These are phyloP conservation scores for Leptographium wingfieldii DNA, from an alignment of 2,329 filamentous ascomycete genomes.

Conservation along the genomic window DNA sequence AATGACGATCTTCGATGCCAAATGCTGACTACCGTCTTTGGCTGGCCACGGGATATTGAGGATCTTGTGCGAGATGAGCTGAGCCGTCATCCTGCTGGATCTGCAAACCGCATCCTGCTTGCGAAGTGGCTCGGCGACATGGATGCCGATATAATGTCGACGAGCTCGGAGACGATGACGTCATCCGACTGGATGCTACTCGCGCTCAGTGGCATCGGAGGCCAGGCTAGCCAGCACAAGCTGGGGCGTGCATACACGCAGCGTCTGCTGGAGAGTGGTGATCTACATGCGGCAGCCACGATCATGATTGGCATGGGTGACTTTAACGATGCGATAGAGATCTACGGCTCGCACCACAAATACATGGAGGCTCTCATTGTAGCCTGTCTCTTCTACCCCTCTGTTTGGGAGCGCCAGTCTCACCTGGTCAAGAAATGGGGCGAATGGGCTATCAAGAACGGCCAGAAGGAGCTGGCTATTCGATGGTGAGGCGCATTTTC, in stretches of 20 bases:
- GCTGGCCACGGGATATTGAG: slow-evolving; percentile 78
- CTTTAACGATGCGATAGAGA: slow-evolving; percentile 86
- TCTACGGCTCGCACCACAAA: slow-evolving; percentile 82
- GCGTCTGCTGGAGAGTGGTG: slow-evolving; percentile 74
- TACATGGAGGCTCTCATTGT: slow-evolving; percentile 90
- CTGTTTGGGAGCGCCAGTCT: slow-evolving; percentile 83
- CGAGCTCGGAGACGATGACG: slow-evolving; percentile 75
- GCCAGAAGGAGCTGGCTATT: slow-evolving; percentile 81
- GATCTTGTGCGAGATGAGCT: slow-evolving; percentile 77
- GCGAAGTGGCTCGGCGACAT: slow-evolving; percentile 88
- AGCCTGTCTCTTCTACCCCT: slow-evolving; percentile 68
- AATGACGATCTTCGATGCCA: slow-evolving; percentile 74
- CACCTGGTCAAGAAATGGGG: slow-evolving; percentile 90
- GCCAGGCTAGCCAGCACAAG: slow-evolving; percentile 69
- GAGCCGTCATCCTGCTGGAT: slow-evolving; percentile 57
- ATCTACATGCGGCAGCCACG: slow-evolving; percentile 82
- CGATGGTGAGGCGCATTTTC: slow-evolving; percentile 41
- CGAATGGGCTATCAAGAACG: slow-evolving; percentile 75
- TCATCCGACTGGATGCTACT: slow-evolving; percentile 96
- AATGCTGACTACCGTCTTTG: slow-evolving; percentile 90
- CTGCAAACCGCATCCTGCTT: slow-evolving; percentile 67
- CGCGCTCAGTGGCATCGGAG: slow-evolving; percentile 77
- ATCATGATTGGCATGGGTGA: slow-evolving; percentile 90
- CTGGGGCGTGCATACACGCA: slow-evolving; percentile 85
- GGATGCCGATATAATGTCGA: slow-evolving; percentile 66